Conservation (phyloP, 306 rosid species). For the Malus asiatica region DNA sequence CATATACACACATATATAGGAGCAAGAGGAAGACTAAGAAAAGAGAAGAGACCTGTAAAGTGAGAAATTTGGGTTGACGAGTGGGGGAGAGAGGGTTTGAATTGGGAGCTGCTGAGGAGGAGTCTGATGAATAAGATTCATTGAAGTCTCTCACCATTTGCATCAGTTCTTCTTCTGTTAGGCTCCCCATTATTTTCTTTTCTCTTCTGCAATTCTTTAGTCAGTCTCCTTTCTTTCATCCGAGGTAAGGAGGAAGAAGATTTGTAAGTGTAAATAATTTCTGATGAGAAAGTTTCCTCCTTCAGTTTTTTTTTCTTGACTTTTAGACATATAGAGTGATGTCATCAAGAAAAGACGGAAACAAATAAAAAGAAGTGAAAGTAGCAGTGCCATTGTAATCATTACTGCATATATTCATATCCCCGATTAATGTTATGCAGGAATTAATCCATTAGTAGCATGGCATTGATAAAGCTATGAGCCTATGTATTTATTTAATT, state of each 20-base stretch:
- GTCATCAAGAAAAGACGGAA: background rate
- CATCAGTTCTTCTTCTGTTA: slow-evolving; percentile 35
- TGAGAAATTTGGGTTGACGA: slow-evolving; percentile 4
- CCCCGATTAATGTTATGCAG: background rate
- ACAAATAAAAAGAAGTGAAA: no score
- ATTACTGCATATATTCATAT: background rate
- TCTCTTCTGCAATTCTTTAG: background rate
- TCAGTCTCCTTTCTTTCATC: background rate
- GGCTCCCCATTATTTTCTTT: slow-evolving; percentile 20
- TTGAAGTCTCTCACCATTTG: slow-evolving; percentile 32
- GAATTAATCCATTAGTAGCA: background rate
- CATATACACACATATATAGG: no score
- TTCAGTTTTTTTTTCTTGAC: background rate
- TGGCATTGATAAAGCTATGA: background rate
- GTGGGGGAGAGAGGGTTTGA: background rate
- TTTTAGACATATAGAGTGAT: background rate
- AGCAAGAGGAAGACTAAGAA: background rate
- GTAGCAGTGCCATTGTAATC: background rate
- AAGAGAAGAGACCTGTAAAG: slow-evolving; percentile 13
- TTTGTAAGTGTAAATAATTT: background rate
- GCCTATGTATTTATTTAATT: background rate
- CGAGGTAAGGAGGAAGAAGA: background rate
- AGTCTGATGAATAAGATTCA: slow-evolving; percentile 16
- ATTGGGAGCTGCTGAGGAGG: background rate
- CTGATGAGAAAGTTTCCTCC: background rate